Conservation (phyloP, 2,329 filamentous ascomycete species). For the Trichoderma sp. region DNA sequence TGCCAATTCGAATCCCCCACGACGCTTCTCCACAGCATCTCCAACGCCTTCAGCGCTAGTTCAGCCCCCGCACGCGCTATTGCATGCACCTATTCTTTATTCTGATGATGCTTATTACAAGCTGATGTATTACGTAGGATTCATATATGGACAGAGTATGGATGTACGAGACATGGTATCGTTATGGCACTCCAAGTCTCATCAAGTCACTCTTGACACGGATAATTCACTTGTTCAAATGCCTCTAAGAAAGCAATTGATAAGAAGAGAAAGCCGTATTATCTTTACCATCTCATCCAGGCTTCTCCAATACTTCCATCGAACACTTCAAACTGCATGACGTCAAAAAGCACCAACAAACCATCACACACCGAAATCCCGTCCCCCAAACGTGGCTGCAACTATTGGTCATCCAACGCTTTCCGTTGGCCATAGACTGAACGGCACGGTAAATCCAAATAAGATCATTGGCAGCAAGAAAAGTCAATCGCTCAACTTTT, state of each 20-base stretch:
- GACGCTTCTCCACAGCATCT: not conserved
- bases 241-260: not conserved
- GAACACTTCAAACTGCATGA: not conserved
- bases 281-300: not conserved
- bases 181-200: not conserved
- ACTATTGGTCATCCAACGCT: not conserved
- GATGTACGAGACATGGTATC: not conserved
- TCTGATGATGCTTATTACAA: not conserved
- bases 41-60: not conserved
- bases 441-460: not conserved
- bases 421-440: not conserved
- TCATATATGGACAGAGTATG: not conserved
- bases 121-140: not conserved
- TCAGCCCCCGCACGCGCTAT: not conserved
- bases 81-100: not conserved
- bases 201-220: not conserved
- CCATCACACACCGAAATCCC: not conserved
- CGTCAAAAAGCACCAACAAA: not conserved
- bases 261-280: not conserved
- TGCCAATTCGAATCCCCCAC: not conserved
- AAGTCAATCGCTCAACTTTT: not conserved
- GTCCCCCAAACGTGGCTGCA: not conserved
- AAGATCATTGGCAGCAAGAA: not conserved
- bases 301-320: not conserved
- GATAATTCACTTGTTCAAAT: not conserved